phyloP scores from a whole-genome alignment of 73 alveolate genomes.

The Blepharisma stoltei region DNA sequence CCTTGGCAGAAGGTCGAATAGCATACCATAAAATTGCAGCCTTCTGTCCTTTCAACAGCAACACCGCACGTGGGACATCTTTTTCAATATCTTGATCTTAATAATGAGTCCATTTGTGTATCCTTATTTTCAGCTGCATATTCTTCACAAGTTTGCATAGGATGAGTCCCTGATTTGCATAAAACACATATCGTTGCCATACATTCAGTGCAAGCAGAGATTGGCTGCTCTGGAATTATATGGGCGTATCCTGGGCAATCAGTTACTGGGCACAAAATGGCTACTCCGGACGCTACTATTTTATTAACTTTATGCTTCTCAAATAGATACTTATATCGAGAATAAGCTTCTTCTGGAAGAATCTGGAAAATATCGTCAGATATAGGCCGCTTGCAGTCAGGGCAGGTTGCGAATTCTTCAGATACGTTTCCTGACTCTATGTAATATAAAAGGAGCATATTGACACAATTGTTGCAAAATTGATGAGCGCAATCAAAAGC shows the following conservation, averaged over 20 bases:
- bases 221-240: neutral
- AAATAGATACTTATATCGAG: too few species aligned
- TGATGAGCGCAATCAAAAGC: too few species aligned
- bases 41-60: slow-evolving; percentile 50
- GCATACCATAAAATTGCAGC: slow-evolving; percentile 52
- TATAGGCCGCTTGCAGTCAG: too few species aligned
- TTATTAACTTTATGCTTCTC: too few species aligned
- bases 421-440: too few species aligned
- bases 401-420: too few species aligned
- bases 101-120: neutral
- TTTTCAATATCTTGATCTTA: slow-evolving; percentile 14
- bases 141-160: slow-evolving; percentile 29
- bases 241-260: slow-evolving; percentile 29
- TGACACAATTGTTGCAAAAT: too few species aligned
- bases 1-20: slow-evolving; percentile 32
- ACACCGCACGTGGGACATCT: slow-evolving; percentile 52
- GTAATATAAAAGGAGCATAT: too few species aligned
- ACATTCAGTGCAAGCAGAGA: slow-evolving; percentile 1
- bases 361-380: too few species aligned
- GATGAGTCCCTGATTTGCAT: slow-evolving; percentile 15
- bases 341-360: too few species aligned
- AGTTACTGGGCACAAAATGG: slow-evolving; percentile 16
- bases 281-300: neutral
- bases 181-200: neutral
- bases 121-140: neutral